Evolutionary conservation across 192 early-diverging fungal species (phyloP), one percentile per base, ranked within the genome.

Genomic region (Oehlia diaphana): DNA sequence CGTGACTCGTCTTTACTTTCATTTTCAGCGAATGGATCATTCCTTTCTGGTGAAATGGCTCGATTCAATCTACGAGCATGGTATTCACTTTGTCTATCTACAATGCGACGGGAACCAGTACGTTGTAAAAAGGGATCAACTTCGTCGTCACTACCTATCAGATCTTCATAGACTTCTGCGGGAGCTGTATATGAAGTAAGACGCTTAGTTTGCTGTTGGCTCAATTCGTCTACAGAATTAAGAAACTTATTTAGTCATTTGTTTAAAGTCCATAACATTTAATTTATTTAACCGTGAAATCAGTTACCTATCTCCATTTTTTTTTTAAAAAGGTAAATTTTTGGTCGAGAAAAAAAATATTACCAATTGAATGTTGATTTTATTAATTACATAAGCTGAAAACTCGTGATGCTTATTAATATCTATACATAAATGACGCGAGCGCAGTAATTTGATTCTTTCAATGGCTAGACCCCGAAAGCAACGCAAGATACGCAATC

Each of bases 1-100:
- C 93, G 79, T 0, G 90, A 86, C 37, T 91, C 90, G 14, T 77
- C 85, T 14, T 68, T 81, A 23, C 69, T 81, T 7, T 87, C 86
- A 16, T 78, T 83, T 19, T 75, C 82, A n/a, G 86, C 79, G 80
- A 97, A 96, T 0, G 94, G 91, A 80, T 98, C 96, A 21, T 82
- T 84, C 19, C 94, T 87, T 53, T 94, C 92, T 7, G 96, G 95
- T 7, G 96, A 96, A 23, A 99, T 89, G 33, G 84, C 82, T 10
- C 98, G 88, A 67, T 89, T 92, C 58, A 90, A 88, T 31, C 96
- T 84, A n/a, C 95, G 90, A 74, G 88, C 89, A 58, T 94, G 93
- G 80, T 98, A 97, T 50, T 96, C 95, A 82, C 89, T 90, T 79
- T 98, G 94, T 63, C 95, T 83, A 44, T 97, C 96, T 8, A 91